Evolutionary conservation across 805 yeast species (phyloP).

Genomic region (Candida xiaguanensis): DNA sequence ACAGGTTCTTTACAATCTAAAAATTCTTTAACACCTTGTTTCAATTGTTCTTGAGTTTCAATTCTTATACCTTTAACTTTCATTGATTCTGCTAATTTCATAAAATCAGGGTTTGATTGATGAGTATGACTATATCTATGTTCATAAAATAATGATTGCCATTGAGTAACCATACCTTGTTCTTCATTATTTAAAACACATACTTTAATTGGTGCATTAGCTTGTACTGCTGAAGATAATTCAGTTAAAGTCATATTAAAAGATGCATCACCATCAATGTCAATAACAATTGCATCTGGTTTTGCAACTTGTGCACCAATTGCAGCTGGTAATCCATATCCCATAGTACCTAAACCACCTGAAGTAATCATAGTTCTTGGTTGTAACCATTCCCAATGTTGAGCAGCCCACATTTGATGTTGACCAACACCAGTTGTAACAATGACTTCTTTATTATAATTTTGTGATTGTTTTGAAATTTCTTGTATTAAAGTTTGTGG

Average conservation of each 20-base stretch:
- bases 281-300: constrained; percentile 93
- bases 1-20: constrained; percentile 79
- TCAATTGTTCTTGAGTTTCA: constrained; percentile 58
- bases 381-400: constrained; percentile 88
- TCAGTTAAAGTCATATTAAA: constrained; percentile 97
- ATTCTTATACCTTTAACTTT: constrained; percentile 81
- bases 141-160: constrained; percentile 97
- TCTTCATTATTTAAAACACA: constrained; percentile 93
- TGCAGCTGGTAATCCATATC: constrained; percentile 95
- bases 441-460: constrained; percentile 67
- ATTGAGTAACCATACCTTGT: constrained; percentile 99
- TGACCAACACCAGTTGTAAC: constrained; percentile 99
- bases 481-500: constrained; percentile 90
- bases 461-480: constrained; percentile 66
- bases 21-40: constrained; percentile 53
- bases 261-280: constrained; percentile 98
- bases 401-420: constrained; percentile 99
- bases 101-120: constrained; percentile 90
- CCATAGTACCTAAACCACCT: constrained; percentile 99
- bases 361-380: constrained; percentile 97
- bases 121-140: constrained; percentile 98
- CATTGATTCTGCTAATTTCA: constrained; percentile 93
- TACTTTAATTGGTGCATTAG: constrained; percentile 84
- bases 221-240: constrained; percentile 91
- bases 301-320: constrained; percentile 97